Base-by-base conservation (phyloP, 495 filamentous ascomycete species). In the Penicillium atrosanguineum region DNA sequence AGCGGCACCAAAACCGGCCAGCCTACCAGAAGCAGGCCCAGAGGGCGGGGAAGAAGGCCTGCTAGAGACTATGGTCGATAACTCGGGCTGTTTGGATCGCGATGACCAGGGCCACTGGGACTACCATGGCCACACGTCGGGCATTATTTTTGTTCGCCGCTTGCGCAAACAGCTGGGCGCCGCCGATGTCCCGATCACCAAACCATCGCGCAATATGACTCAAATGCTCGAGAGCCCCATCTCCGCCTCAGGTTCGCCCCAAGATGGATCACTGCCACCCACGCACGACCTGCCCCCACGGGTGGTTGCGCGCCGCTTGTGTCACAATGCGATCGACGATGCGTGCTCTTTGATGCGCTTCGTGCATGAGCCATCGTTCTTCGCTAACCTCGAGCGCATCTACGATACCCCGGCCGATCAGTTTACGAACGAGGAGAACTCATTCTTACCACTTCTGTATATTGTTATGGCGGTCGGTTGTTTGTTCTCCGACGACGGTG, bases 21-120 rank as follows among this genome's bases (percentile, higher is more conserved):
- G 25, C 29, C 39, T 59, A 7, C 44, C 44, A 9, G 70, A 69
- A 12, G 37, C 53, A 2, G 53, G 50, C 16, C 55, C 56, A 1
- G 69, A 75, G 28, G 61, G 57, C 18, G 77, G 73, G n/a, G 83
- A 86, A 40, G 92, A 96, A 62, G 83, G 87, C 4, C 75, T 95
- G 43, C 76, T 98, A 26, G 87, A 95, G 67, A 95, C 93, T 6
- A 98, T 98, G 95, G 90, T 98, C 50, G 86, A 88, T 62, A 86
- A 89, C 44, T 89, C 89, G 6, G 94, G 92, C 34, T 89, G 86
- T 63, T 76, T 98, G 12, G 95, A 97, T 62, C 77, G 96, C 16
- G 92, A 95, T 67, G 94, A 98, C 57, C 81, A 85, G 57, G 93
- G 93, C 18, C 81, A 95, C 58, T 95, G 89, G 85, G 94, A 97